Conservation (phyloP, 2,329 filamentous ascomycete species). For the Chaetomium sp. region DNA sequence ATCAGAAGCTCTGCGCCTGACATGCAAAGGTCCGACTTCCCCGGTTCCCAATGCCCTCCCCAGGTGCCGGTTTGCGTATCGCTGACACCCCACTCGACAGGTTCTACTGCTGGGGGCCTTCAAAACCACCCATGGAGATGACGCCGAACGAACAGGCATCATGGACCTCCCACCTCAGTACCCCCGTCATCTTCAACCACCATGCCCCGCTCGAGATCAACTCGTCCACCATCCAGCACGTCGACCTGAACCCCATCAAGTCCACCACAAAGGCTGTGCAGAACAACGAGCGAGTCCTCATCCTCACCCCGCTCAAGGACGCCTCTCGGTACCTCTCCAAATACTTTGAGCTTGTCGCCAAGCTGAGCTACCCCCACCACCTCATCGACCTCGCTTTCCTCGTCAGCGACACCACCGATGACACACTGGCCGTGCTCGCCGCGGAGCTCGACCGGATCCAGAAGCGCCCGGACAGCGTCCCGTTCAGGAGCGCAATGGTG, state of each 20-base stretch:
- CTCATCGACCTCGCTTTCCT: conserved; percentile 95
- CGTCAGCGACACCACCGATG: conserved; percentile 87
- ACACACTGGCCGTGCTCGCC: conserved; percentile 83
- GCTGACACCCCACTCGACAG: conserved; percentile 50
- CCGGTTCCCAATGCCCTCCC: neutral
- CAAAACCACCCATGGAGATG: conserved; percentile 96
- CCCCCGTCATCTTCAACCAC: conserved; percentile 94
- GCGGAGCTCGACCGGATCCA: conserved; percentile 88
- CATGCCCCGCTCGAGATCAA: conserved; percentile 87
- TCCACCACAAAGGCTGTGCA: conserved; percentile 76
- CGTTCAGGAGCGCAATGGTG: conserved; percentile 83
- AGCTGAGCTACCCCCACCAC: conserved; percentile 91
- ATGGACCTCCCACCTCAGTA: conserved; percentile 87
- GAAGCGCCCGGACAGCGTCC: conserved; percentile 73
- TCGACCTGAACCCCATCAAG: conserved; percentile 82
- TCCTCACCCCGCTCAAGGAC: conserved; percentile 91
- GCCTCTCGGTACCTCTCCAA: conserved; percentile 79
- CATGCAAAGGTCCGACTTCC: conserved; percentile 76
- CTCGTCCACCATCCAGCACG: conserved; percentile 71
- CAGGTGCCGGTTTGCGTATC: conserved; percentile 20
- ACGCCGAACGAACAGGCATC: conserved; percentile 83
- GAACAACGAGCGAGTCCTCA: conserved; percentile 85
- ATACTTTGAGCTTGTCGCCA: conserved; percentile 89
- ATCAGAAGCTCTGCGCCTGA: conserved; percentile 78
- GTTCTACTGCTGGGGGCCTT: conserved; percentile 96